Evolutionary conservation across 257 asterid species (phyloP), one percentile per base, ranked within the genome.

Genomic region (Euphrasia confusa): DNA sequence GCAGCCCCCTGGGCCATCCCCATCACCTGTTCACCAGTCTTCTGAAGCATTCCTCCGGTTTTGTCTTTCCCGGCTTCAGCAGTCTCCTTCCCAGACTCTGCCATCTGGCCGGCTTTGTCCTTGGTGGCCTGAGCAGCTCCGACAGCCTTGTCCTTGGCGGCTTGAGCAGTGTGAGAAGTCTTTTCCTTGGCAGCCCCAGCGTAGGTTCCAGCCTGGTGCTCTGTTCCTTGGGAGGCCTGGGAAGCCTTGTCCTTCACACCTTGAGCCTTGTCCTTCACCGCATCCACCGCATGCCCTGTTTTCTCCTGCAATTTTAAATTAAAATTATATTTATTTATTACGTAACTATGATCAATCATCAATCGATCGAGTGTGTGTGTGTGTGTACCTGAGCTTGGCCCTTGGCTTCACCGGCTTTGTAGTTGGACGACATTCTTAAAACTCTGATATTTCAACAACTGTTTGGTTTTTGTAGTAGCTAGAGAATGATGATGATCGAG

Each of bases 361-460:
- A n/a, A n/a, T n/a, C n/a, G n/a, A n/a, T n/a, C n/a, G n/a, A n/a
- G 32, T 28, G 32, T 28, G 32, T 28, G 32, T 28, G 32, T 28
- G 32, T 27, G 33, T 28, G 5, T 28, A 84, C 98, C 95, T 86
- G 80, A 59, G 89, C 68, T 2, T 69, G 95, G 60, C 89, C 97
- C 80, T 86, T 86, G 83, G 95, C 83, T 78, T 89, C 97, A 14
- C 95, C 96, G 48, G 94, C 88, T 40, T 12, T 76, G 80, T 68
- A 83, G 74, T 74, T 64, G 57, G 96, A 81, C 30, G 95, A 66
- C 98, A 92, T 91, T 64, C 59, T 59, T 15, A 9, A 2, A 30
- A 30, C 0, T 2, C 4, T 4, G 4, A 2, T 9, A 1, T 21
- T 39, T 8, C n/a, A 44, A 42, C 10, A 11, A 7, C 13, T 24